These are phyloP conservation scores for Aspergillus ochraceus DNA, from an alignment of 2,329 filamentous ascomycete genomes.

Conservation along the genomic window DNA sequence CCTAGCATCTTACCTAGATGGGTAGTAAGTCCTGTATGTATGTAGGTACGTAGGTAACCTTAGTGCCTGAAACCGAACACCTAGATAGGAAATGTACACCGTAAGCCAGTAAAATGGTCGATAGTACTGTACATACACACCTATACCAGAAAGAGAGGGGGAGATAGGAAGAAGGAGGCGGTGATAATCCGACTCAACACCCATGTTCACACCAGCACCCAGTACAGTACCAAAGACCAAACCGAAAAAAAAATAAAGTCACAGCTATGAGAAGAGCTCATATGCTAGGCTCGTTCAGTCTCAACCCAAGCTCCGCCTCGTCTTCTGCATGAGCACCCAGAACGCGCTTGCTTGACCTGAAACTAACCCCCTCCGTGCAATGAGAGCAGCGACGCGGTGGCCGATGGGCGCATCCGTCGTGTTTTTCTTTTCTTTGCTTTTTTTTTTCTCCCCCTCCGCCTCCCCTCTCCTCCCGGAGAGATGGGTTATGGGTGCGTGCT, in stretches of 20 bases:
- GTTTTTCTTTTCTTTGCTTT: not conserved
- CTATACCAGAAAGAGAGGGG: too few relatives aligned
- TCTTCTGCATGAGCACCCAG: slow-evolving; percentile 17
- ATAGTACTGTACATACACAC: too few relatives aligned
- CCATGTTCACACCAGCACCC: too few relatives aligned
- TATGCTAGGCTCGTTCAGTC: not conserved
- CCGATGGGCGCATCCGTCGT: not conserved
- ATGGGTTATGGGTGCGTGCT: not conserved
- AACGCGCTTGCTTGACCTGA: slow-evolving; percentile 1
- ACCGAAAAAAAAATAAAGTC: not conserved
- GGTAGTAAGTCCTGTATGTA: too few relatives aligned
- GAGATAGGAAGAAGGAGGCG: too few relatives aligned
- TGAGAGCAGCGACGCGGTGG: not conserved
- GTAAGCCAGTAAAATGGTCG: too few relatives aligned
- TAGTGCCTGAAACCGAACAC: too few relatives aligned
- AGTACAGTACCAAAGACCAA: not conserved
- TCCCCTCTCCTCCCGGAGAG: not conserved
- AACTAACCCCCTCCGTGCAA: not conserved
- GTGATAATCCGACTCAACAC: too few relatives aligned
- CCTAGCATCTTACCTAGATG: too few relatives aligned
- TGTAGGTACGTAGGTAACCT: too few relatives aligned
- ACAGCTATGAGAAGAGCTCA: slow-evolving; percentile 2
- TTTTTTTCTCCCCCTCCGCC: not conserved
- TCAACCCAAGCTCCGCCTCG: slow-evolving; percentile 16
- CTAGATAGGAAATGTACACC: too few relatives aligned